phyloP scores from a whole-genome alignment of 768 basidiomycete species.

The Lentinula boryana region DNA sequence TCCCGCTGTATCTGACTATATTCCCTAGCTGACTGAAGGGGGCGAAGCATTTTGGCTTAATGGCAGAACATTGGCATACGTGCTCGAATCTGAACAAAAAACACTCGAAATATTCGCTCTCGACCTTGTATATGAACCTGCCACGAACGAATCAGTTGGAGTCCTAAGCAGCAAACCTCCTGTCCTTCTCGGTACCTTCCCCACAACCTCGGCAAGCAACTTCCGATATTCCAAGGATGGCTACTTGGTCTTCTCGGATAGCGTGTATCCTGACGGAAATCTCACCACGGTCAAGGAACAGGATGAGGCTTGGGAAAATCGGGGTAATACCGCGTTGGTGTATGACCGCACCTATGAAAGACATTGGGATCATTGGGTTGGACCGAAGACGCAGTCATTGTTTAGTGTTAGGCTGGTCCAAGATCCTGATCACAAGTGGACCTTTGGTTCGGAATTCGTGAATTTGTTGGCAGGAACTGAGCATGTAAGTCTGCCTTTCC shows the following conservation, averaged over 20 bases:
- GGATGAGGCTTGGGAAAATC: slow-evolving; percentile 66
- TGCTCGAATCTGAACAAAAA: slow-evolving; percentile 48
- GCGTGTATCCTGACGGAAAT: slow-evolving; percentile 72
- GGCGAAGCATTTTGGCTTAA: slow-evolving; percentile 81
- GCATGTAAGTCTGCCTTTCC: slow-evolving; percentile 44
- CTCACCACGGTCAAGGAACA: slow-evolving; percentile 61
- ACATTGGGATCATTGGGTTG: slow-evolving; percentile 78
- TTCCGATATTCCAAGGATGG: slow-evolving; percentile 60
- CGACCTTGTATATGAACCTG: slow-evolving; percentile 38
- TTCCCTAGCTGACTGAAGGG: slow-evolving; percentile 48
- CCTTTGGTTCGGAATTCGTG: slow-evolving; percentile 42
- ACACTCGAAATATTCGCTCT: slow-evolving; percentile 55
- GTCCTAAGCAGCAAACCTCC: slow-evolving; percentile 32
- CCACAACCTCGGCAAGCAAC: slow-evolving; percentile 61
- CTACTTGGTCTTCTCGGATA: slow-evolving; percentile 78
- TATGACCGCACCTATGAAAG: slow-evolving; percentile 65
- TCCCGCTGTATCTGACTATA: background rate
- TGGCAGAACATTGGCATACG: slow-evolving; percentile 62
- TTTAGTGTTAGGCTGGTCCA: slow-evolving; percentile 60
- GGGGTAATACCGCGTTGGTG: slow-evolving; percentile 67
- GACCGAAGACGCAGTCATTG: slow-evolving; percentile 64
- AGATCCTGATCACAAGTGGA: slow-evolving; percentile 45
- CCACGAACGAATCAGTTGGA: slow-evolving; percentile 18
- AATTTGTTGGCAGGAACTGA: slow-evolving; percentile 62
- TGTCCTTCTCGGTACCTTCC: slow-evolving; percentile 55